A percentile compares a stretch with the other conserved stretches of the same genome.
These are phyloP conservation scores for Trichoderma sp. DNA, from an alignment of 2,329 filamentous ascomycete species.

Conservation along the genomic window DNA sequence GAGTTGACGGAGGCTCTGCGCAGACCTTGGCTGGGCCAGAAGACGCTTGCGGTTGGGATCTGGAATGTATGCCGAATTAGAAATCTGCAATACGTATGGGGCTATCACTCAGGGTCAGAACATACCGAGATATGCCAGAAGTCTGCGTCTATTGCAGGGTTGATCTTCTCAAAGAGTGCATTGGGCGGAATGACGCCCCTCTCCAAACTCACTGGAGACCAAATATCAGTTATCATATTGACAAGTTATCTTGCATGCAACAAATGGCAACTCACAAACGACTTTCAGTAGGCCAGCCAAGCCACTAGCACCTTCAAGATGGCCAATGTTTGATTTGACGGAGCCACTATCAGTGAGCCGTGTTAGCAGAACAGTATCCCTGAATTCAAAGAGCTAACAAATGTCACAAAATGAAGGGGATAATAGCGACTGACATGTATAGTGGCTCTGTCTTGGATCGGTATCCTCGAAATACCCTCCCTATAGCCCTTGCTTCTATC, in stretches of 20 bases:
- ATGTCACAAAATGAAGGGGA: not conserved
- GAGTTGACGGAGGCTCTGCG: slow-evolving; percentile 51
- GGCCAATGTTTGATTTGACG: slow-evolving; percentile 32
- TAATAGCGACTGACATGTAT: slow-evolving; percentile 33
- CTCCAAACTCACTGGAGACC: slow-evolving; percentile 5
- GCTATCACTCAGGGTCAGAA: not conserved
- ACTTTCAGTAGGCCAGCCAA: slow-evolving; percentile 29
- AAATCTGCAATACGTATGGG: no score
- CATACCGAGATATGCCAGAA: slow-evolving; percentile 28
- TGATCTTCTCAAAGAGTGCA: slow-evolving; percentile 16
- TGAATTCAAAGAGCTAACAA: no score
- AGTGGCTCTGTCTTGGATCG: slow-evolving; percentile 33
- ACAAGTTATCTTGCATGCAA: no score
- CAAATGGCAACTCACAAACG: not conserved
- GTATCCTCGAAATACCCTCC: slow-evolving; percentile 21
- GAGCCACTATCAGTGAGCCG: slow-evolving; percentile 12
- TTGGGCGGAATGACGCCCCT: slow-evolving; percentile 12
- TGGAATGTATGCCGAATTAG: not conserved
- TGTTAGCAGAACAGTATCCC: not conserved
- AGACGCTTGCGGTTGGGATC: slow-evolving; percentile 38
- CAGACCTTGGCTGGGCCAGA: slow-evolving; percentile 43
- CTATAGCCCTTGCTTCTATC: slow-evolving; percentile 27
- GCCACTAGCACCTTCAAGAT: slow-evolving; percentile 31
- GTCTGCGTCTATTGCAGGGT: slow-evolving; percentile 24
- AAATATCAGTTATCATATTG: not conserved